A percentile compares a stretch with the other conserved stretches of the same genome.
phyloP scores from a whole-genome alignment of 805 yeast genomes.

The Lipomyces kockii region DNA sequence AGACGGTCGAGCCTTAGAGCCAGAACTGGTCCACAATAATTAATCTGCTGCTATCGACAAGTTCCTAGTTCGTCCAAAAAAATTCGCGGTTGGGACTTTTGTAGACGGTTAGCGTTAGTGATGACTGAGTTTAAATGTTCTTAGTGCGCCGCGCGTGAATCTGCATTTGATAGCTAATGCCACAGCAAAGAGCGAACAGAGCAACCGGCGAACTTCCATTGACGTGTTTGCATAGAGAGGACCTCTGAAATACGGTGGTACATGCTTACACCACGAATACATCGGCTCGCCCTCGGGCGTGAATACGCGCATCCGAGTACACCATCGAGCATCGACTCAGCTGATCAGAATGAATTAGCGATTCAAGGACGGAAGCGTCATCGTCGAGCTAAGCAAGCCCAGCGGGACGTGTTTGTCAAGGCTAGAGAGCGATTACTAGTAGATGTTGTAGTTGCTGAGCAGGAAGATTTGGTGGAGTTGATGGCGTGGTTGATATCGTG shows the following conservation, averaged over 20 bases:
- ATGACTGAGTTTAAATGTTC: no score
- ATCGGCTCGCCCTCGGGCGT: slow-evolving; percentile 7
- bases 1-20: neutral
- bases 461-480: neutral
- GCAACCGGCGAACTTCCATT: no score
- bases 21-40: neutral
- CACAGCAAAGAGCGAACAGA: neutral
- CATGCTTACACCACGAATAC: slow-evolving; percentile 5
- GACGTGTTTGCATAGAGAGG: neutral
- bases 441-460: neutral
- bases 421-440: neutral
- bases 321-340: neutral
- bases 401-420: neutral
- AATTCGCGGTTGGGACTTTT: neutral
- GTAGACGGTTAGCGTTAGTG: no score
- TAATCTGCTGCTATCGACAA: neutral
- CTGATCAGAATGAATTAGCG: neutral
- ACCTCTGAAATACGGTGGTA: neutral
- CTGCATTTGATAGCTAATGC: neutral
- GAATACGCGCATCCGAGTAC: slow-evolving; percentile 4
- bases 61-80: neutral
- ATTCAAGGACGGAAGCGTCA: slow-evolving; percentile 1
- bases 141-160: neutral
- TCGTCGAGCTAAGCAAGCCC: slow-evolving; percentile 4
- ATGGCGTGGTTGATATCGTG: slow-evolving; percentile 3